phyloP scores from a whole-genome alignment of 2,329 filamentous ascomycete genomes.

The Fusarium equiseti region DNA sequence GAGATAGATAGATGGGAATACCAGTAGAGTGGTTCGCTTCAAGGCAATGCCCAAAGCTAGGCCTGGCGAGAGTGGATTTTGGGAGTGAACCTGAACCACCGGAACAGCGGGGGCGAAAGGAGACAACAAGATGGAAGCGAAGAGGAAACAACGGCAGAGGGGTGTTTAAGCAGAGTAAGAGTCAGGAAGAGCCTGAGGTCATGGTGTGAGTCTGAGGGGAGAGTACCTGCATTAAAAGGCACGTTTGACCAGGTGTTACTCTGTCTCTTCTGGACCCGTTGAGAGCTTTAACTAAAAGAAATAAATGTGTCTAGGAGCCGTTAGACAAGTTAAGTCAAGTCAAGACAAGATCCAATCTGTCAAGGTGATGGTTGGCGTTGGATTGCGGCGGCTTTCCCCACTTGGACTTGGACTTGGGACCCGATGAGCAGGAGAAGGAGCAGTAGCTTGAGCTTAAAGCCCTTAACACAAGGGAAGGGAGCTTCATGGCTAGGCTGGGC shows the following conservation, averaged over 20 bases:
- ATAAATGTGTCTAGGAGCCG: conserved; percentile 24
- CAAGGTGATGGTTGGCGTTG: conserved; percentile 45
- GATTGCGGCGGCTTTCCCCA: conserved; percentile 41
- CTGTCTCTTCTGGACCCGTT: conserved; percentile 31
- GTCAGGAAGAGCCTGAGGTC: conserved; percentile 45
- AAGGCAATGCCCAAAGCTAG: conserved; percentile 40
- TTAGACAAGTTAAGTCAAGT: conserved; percentile 22
- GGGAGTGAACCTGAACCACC: conserved; percentile 40
- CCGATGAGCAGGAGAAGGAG: conserved; percentile 4
- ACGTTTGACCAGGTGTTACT: conserved; percentile 31
- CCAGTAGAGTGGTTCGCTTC: conserved; percentile 49
- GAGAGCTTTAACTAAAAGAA: conserved; percentile 34
- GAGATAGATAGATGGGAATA: conserved; percentile 29
- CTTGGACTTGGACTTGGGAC: conserved; percentile 32
- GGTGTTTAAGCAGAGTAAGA: conserved; percentile 48
- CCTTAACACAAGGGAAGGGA: conserved; percentile 40
- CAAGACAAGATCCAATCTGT: neutral
- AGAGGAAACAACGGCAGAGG: conserved; percentile 44
- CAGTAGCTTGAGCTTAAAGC: conserved; percentile 22
- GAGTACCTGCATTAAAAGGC: conserved; percentile 50
- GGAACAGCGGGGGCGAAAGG: conserved; percentile 44
- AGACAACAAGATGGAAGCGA: conserved; percentile 45
- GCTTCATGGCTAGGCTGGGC: conserved; percentile 33
- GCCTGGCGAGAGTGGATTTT: conserved; percentile 46
- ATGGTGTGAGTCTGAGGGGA: conserved; percentile 48